Evolutionary conservation across 768 basidiomycete species (phyloP), one percentile per base, ranked within the genome.

Genomic region (Panellus pusillus): DNA sequence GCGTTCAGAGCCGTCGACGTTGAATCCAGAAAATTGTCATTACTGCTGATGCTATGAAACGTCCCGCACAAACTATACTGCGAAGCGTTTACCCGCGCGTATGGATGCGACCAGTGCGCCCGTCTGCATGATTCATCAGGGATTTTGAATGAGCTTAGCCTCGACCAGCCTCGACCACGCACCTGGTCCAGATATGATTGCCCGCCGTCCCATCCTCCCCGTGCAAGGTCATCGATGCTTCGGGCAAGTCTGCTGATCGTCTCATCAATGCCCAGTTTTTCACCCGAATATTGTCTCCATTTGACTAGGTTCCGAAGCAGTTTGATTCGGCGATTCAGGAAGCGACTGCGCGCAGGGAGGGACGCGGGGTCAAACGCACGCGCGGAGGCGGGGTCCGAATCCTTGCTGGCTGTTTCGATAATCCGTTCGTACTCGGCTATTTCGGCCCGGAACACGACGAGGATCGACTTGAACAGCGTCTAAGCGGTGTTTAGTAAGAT

Each of bases 171-270:
- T 28, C 52, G 53, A 37, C 43, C 58, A 58, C 44, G 19, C 54
- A 19, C 59, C 55, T 61, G 48, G 14, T 61, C 59, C 32, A 49
- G 49, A 47, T 51, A 50, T 39, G 51, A 27, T 42, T 57, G 51
- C 11, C 94, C 93, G 35, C 91, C 87, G 39, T 92, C 91, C 94
- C 93, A 97, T 9, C 88, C 89, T 51, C 77, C 79, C 55, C 83
- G 78, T 6, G 92, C 86, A 28, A 90, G 74, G 6, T 80, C 82
- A 45, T 87, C 63, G 39, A 94, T 76, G 56, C 78, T 79, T 17
- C 78, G 72, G 9, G 90, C 75, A 14, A 93, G 68, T 57, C 75
- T 77, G 13, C 70, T 75, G 18, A 81, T 76, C 41, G 90, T 70
- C 44, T 74, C 68, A 8, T 77, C 81, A n/a, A 83, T 63, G 7